A percentile compares a stretch with the other conserved stretches of the same genome.
Conservation (phyloP, 177 flowering plant genomes). For the Viscum album region DNA sequence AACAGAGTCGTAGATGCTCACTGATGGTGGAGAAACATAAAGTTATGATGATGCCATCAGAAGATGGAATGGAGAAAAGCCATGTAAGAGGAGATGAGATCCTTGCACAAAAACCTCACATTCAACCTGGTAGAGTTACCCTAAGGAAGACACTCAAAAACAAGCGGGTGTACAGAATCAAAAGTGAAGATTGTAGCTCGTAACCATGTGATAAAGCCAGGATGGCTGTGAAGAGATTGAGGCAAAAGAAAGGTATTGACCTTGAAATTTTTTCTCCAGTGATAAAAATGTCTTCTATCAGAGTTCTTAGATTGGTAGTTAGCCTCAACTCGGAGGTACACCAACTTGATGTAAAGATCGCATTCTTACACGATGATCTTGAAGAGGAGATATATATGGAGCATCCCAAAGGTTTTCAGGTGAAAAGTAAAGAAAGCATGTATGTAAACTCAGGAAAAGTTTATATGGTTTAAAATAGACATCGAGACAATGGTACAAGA, state of each 20-base stretch:
- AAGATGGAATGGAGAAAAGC: neutral
- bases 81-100: neutral
- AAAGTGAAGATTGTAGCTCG: neutral
- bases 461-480: neutral
- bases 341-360: neutral
- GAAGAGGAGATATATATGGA: neutral
- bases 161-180: neutral
- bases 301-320: neutral
- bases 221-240: neutral
- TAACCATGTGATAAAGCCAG: neutral
- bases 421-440: neutral
- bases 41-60: no score
- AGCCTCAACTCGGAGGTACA: neutral
- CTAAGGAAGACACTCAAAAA: neutral
- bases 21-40: no score
- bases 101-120: neutral
- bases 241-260: neutral
- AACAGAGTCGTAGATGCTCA: no score
- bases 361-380: neutral
- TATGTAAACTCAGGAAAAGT: neutral
- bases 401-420: neutral
- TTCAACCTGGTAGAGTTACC: neutral
- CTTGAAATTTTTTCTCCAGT: neutral
- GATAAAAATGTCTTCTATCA: neutral
- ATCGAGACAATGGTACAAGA: neutral